Conservation (phyloP, 768 basidiomycete genomes). For the Coprinopsis sp. region DNA sequence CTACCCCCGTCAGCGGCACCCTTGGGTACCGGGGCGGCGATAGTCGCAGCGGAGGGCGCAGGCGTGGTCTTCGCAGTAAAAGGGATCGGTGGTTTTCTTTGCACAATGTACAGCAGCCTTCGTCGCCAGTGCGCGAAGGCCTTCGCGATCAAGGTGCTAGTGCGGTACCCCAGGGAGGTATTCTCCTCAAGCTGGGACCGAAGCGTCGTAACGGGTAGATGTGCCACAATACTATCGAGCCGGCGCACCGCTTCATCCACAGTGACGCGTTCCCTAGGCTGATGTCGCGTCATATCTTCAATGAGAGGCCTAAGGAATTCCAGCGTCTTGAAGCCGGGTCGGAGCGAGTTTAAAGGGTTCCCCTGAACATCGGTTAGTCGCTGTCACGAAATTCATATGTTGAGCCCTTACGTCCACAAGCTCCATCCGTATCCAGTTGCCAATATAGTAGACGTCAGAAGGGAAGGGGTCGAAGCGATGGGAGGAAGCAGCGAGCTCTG, state of each 20-base stretch:
- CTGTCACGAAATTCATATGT: too few relatives aligned
- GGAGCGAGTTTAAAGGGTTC: not conserved
- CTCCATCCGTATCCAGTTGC: slow-evolving; percentile 30
- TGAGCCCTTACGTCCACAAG: slow-evolving; percentile 33
- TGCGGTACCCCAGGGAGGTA: not conserved
- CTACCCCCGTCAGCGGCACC: too few relatives aligned
- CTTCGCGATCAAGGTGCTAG: too few relatives aligned
- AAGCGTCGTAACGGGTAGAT: not conserved
- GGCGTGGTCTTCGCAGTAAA: too few relatives aligned
- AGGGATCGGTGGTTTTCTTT: not conserved
- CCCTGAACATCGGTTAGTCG: too few relatives aligned
- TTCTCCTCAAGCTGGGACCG: not conserved
- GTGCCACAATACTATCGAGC: slow-evolving; percentile 18
- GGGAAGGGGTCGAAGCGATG: slow-evolving; percentile 34
- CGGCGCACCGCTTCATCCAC: slow-evolving; percentile 32
- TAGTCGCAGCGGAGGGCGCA: too few relatives aligned
- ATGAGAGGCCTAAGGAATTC: slow-evolving; percentile 31
- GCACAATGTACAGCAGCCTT: not conserved
- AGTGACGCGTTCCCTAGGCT: slow-evolving; percentile 32
- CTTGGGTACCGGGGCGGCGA: too few relatives aligned
- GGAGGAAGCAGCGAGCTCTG: slow-evolving; percentile 28
- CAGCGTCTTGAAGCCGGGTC: slow-evolving; percentile 10
- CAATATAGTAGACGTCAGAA: slow-evolving; percentile 41
- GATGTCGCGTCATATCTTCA: slow-evolving; percentile 31
- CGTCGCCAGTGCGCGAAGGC: not conserved